Evolutionary conservation across 768 basidiomycete genomes (phyloP).

Genomic region (Mycena leptocephala): DNA sequence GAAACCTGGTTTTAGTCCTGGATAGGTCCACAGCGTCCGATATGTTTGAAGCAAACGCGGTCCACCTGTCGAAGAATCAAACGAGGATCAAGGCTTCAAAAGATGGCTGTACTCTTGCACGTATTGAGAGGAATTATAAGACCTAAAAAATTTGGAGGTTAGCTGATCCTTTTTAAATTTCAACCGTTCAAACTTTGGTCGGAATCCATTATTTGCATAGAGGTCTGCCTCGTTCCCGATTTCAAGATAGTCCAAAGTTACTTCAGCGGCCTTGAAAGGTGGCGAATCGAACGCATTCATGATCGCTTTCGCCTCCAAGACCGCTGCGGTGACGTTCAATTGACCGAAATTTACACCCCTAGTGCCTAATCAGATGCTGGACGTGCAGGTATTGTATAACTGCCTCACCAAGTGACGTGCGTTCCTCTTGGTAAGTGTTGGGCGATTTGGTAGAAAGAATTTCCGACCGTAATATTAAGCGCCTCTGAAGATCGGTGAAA

Average conservation of each 20-base stretch:
- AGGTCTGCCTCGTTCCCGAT: slow-evolving; percentile 77
- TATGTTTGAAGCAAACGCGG: slow-evolving; percentile 64
- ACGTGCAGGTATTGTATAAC: neutral
- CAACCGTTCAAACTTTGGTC: too few relatives aligned
- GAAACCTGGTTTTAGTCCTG: slow-evolving; percentile 55
- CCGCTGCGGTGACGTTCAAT: slow-evolving; percentile 65
- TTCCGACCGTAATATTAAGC: slow-evolving; percentile 70
- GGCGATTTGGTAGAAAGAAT: slow-evolving; percentile 68
- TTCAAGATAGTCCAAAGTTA: slow-evolving; percentile 70
- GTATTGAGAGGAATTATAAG: slow-evolving; percentile 62
- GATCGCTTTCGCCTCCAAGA: slow-evolving; percentile 64
- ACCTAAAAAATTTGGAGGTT: slow-evolving; percentile 45
- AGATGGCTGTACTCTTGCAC: slow-evolving; percentile 61
- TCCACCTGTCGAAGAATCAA: slow-evolving; percentile 60
- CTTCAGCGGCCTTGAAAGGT: slow-evolving; percentile 54
- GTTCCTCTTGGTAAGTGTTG: slow-evolving; percentile 72
- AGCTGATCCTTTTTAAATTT: neutral
- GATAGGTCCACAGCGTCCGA: slow-evolving; percentile 57
- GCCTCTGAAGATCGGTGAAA: slow-evolving; percentile 57
- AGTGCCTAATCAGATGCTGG: neutral
- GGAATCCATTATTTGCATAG: slow-evolving; percentile 62
- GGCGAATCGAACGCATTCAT: slow-evolving; percentile 61
- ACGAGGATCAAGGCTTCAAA: neutral
- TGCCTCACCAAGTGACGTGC: slow-evolving; percentile 64
- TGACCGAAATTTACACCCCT: slow-evolving; percentile 74